A percentile compares a stretch with the other conserved stretches of the same genome.
These are phyloP conservation scores for Candida michaelii DNA, from an alignment of 805 yeast genomes.

Conservation along the genomic window DNA sequence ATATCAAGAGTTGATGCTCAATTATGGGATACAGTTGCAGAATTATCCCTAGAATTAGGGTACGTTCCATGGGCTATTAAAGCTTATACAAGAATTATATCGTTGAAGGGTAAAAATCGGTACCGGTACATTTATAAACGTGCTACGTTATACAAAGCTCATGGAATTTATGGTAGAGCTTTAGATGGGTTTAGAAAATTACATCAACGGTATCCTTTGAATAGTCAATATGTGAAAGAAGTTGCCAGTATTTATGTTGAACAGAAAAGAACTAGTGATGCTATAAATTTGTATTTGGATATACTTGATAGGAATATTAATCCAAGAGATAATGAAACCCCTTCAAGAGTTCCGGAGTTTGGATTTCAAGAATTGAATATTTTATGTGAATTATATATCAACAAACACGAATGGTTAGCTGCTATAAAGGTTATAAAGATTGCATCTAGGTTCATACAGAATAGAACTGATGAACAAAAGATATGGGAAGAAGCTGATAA, in stretches of 20 bases:
- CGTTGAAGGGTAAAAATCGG: conserved; percentile 17
- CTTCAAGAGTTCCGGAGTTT: conserved; percentile 46
- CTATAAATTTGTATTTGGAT: conserved; percentile 66
- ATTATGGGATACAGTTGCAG: conserved; percentile 79
- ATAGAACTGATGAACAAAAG: conserved; percentile 59
- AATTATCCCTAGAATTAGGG: conserved; percentile 60
- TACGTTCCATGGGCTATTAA: conserved; percentile 75
- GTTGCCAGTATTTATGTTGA: conserved; percentile 51
- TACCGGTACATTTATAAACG: conserved; percentile 59
- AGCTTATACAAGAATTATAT: conserved; percentile 54
- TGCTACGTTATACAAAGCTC: conserved; percentile 64
- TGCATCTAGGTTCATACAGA: conserved; percentile 81
- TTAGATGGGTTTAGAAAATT: conserved; percentile 68
- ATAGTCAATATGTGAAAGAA: conserved; percentile 60
- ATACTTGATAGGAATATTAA: conserved; percentile 60
- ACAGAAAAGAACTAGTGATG: conserved; percentile 66
- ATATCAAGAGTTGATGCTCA: conserved; percentile 71
- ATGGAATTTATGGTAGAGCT: conserved; percentile 68
- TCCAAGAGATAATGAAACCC: conserved; percentile 15
- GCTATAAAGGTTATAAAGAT: conserved; percentile 67
- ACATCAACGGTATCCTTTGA: conserved; percentile 53
- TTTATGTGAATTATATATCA: conserved; percentile 74
- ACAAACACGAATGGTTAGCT: conserved; percentile 59
- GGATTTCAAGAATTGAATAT: conserved; percentile 90
- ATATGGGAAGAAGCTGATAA: conserved; percentile 60